Evolutionary conservation across 2,329 filamentous ascomycete species (phyloP), one percentile per base, ranked within the genome.

Genomic region (Trichophyton mentagrophytes): DNA sequence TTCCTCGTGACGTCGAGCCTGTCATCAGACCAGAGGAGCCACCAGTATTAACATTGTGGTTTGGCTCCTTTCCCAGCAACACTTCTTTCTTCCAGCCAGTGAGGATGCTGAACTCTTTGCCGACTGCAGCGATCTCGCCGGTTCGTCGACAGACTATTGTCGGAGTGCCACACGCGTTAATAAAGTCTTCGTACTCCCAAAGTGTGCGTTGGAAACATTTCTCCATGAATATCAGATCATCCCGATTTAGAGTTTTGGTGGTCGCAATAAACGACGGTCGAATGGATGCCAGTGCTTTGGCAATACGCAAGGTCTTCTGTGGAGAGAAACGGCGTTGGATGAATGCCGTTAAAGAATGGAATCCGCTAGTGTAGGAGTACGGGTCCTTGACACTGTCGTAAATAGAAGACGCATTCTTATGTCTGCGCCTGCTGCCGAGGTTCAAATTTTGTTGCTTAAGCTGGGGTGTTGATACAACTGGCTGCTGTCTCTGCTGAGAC

Each of bases 141-240:
- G 91, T 96, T 56, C 93, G 85, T 56, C 93, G 85, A 69, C 90
- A 95, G 27, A 97, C 89, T 61, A 99, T 85, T 0, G 91, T 95
- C 0, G 93, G 93, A 3, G 90, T 95, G 44, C 90, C 90, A 63
- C 87, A 90, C 65, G 90, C 85, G 61, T 89, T 85, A 77, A 96
- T 88, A 66, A 95, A 93, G 65, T 95, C 90, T 70, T 97, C 90
- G 68, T 95, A 95, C 71, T 96, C 90, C 69, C 90, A 90, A 9
- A 97, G 79, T 0, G 90, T 95, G 42, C 93, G 84, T 73, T 99
- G 93, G 70, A 97, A 90, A 69, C 89, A 95, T 75, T 95, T 95
- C 73, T 99, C 93, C 88, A 96, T 96, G 72, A 97, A 96, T 22
- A 99, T 85, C 30, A 97, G 79, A 72, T 99, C 93, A 68, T 93